Conservation (phyloP, 2,329 filamentous ascomycete genomes). For the Aureobasidium namibiae region DNA sequence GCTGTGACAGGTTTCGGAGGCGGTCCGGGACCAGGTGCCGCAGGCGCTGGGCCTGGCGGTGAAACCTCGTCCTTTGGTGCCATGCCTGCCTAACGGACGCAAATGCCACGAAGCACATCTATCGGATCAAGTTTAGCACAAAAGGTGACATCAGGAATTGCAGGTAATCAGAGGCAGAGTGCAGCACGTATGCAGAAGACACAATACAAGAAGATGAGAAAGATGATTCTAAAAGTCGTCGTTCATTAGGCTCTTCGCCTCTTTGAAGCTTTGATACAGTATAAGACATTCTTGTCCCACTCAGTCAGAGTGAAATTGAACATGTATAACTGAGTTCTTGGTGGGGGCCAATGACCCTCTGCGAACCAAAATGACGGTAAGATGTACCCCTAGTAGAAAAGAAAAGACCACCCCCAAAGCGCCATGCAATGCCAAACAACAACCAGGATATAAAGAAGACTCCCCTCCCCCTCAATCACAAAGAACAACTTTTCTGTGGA, state of each 20-base stretch:
- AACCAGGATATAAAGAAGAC: neutral
- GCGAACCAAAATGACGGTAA: neutral
- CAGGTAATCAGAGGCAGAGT: neutral
- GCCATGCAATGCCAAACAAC: constrained; percentile 12
- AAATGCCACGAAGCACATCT: neutral
- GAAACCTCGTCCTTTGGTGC: constrained; percentile 1
- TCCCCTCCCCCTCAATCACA: neutral
- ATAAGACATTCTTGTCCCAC: neutral
- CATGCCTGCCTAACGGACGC: neutral
- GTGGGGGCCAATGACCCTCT: neutral
- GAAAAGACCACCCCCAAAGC: neutral
- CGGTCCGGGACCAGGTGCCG: constrained; percentile 11
- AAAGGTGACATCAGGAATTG: neutral
- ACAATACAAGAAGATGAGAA: neutral
- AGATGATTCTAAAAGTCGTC: neutral
- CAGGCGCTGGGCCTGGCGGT: constrained; percentile 3
- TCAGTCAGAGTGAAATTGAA: neutral
- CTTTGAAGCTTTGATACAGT: neutral
- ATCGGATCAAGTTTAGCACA: neutral
- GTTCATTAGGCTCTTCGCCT: neutral
- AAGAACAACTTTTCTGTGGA: neutral
- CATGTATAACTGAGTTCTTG: neutral
- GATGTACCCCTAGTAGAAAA: neutral
- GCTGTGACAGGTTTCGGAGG: constrained; percentile 15
- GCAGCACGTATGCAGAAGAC: neutral